Base-by-base conservation (phyloP, 148 eudicot species). In the Rhododendron vialii region DNA sequence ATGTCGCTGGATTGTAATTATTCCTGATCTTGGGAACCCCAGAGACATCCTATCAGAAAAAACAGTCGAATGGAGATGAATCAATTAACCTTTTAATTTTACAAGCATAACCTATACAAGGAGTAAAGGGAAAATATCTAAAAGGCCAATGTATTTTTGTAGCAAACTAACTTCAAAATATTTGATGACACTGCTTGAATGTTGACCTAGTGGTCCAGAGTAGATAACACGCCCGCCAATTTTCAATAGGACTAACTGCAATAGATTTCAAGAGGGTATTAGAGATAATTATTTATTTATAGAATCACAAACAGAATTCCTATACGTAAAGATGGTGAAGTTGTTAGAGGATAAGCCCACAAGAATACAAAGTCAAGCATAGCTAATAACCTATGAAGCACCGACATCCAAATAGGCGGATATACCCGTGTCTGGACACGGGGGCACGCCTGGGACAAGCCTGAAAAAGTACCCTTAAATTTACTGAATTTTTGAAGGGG, bases 1-100 rank as follows among this genome's bases (percentile, higher is more conserved):
- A 96, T 73, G 99, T 95, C 33, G 98, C 95, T 78, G 99, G 99
- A 86, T 96, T 96, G 88, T 92, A 92, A 35, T 93, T 92, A 87
- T 90, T 87, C 92, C 28, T 90, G 65, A 94, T 94, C 89, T 89
- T 93, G 53, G 93, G 92, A 73, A 96, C 96, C 28, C 96, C 96
- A 1, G 93, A 83, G 38, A 94, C 90, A 35, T 85, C 85, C 99
- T 96, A 83, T 85, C 55, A 76, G 18, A 5, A 83, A 50, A 63
- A 28, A 33, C 17, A 4, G 3, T 36, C 15, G 6, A 83, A 76
- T 57, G 47, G 17, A 76, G 22, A 45, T 35, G 36, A 15, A 43
- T 9, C 13, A 76, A 13, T 77, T 1, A 2, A 43, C 3, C 35
- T 41, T n/a, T 7, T 36, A 2, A 36, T 84, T 26, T 47, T 5